These are phyloP conservation scores for Rhazya stricta DNA, from an alignment of 257 asterid species.

Conservation along the genomic window DNA sequence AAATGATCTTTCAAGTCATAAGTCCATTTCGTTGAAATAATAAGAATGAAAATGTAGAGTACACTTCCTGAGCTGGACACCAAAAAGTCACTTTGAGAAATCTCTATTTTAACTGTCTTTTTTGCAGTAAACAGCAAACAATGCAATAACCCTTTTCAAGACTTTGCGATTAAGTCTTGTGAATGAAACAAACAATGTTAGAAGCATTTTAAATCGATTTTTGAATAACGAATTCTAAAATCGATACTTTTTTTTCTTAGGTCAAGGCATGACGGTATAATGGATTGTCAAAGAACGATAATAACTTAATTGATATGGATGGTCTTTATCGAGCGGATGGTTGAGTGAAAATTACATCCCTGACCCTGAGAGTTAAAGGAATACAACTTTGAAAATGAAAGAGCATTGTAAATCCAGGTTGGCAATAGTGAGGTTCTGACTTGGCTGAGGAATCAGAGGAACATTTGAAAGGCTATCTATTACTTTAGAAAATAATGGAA, in stretches of 20 bases:
- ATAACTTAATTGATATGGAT: too few relatives aligned
- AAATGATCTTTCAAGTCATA: slow-evolving; percentile 26
- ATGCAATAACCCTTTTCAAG: background rate
- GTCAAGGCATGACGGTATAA: too few relatives aligned
- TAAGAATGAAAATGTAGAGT: slow-evolving; percentile 11
- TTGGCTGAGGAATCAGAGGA: slow-evolving; percentile 20
- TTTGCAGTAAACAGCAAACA: background rate
- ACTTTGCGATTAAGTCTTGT: too few relatives aligned
- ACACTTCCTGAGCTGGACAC: slow-evolving; percentile 51
- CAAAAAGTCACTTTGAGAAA: slow-evolving; percentile 26
- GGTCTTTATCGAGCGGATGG: too few relatives aligned
- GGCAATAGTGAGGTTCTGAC: slow-evolving; percentile 16
- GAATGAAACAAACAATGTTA: too few relatives aligned
- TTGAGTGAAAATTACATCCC: too few relatives aligned
- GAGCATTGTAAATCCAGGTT: slow-evolving; percentile 21
- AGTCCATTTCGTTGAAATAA: slow-evolving; percentile 22
- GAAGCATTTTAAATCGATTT: too few relatives aligned
- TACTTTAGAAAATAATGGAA: background rate
- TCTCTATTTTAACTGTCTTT: background rate
- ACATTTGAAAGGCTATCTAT: slow-evolving; percentile 6
- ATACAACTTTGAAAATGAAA: background rate
- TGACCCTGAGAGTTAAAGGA: too few relatives aligned
- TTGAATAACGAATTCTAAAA: too few relatives aligned
- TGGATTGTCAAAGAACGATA: too few relatives aligned
- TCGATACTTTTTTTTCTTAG: too few relatives aligned